Percentiles rank a stretch among this genome's conserved stretches.
phyloP scores from a whole-genome alignment of 345 rosid genomes.

The Rhodamnia rubescens region DNA sequence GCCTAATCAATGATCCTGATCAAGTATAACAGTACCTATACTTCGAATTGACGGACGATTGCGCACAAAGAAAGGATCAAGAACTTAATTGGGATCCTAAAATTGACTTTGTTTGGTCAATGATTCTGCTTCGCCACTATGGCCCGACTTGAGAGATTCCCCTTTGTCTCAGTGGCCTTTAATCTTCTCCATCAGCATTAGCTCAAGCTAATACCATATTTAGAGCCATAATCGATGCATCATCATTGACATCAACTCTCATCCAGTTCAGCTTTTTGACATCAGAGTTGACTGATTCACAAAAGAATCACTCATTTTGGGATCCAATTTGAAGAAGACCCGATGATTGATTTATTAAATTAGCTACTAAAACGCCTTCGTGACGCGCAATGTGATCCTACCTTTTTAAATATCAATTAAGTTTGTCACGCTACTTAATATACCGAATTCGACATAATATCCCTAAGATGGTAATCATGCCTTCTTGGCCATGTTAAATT shows the following conservation, averaged over 20 bases:
- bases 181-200: not conserved
- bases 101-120: not conserved
- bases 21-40: not conserved
- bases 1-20: not conserved
- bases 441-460: not conserved
- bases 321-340: not conserved
- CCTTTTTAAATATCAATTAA: not conserved
- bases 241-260: not conserved
- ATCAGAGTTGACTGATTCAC: not conserved
- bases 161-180: not conserved
- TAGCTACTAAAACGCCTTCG: not conserved
- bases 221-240: not conserved
- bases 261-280: not conserved
- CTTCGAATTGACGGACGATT: not conserved
- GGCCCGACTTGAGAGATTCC: not conserved
- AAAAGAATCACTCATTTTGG: not conserved
- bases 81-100: not conserved
- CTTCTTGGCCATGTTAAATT: not conserved
- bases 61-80: not conserved
- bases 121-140: not conserved
- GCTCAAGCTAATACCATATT: not conserved
- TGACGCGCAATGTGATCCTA: not conserved
- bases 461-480: not conserved
- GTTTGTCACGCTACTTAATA: not conserved
- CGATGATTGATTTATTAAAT: not conserved